Base-by-base conservation (phyloP, 352 stramenopile genomes). In the Globisporangium middletonii region DNA sequence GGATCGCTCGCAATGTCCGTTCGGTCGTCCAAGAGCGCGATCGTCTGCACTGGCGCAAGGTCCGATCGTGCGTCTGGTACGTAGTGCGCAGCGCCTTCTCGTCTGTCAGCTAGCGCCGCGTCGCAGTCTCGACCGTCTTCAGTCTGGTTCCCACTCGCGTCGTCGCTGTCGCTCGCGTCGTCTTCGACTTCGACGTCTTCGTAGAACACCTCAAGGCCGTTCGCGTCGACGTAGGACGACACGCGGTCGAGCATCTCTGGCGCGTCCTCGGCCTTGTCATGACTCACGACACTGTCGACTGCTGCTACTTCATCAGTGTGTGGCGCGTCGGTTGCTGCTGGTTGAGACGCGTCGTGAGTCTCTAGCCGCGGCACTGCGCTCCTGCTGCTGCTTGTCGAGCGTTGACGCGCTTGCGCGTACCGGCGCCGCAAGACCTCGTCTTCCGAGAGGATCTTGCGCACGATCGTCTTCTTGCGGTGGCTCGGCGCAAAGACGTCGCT, bases 401-500 rank as follows among this genome's bases (percentile, higher is more conserved):
- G 38, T 19, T 8, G 43, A 5, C 41, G 38, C 15, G 30, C 23
- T 13, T 44, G 38, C 33, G 47, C n/a, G 37, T 53, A 52, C 6
- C 47, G 43, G 27, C 65, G 62, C 7, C 52, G 57, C 26, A 59
- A 23, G 4, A 64, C 62, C 35, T 80, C 68, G 30, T 75, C 55
- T 38, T 80, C 68, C 1, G 69, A 72, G 2, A 80, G 30, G 33
- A 77, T 59, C 50, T 71, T 75, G 15, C 64, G 62, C 12, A 79
- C 68, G 19, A 76, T 68, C 37, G 49, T 80, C 48, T 80, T 79
- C 19, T 48, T 64, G 7, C 44, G 47, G 50, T 74, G 60, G 2
- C 56, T 60, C 18, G 49, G 50, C 4, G 47, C 18, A 2, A 42
- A 50, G 19, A 42, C 4, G 16, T 27, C 33, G 28, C 50, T 13